Evolutionary conservation across 2,329 filamentous ascomycete species (phyloP).

Genomic region (Sporothrix brunneoviolacea): DNA sequence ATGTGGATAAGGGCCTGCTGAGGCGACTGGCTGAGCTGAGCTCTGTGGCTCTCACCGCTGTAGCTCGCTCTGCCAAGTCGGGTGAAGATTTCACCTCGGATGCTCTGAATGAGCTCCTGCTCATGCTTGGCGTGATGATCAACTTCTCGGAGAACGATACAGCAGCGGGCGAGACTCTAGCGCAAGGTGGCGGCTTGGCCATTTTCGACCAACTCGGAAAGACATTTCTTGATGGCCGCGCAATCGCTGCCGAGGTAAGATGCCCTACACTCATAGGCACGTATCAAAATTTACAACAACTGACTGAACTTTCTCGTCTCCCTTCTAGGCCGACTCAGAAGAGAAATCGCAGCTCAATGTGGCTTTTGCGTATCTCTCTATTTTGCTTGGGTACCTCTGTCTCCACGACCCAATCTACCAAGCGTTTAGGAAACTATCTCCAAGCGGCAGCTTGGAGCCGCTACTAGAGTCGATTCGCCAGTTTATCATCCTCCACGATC

Average conservation of each 20-base stretch:
- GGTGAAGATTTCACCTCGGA: constrained; percentile 42
- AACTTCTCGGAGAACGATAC: constrained; percentile 78
- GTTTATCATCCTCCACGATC: constrained; percentile 46
- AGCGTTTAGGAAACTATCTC: constrained; percentile 36
- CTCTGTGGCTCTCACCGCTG: constrained; percentile 42
- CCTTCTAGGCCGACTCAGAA: constrained; percentile 55
- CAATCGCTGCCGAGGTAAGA: constrained; percentile 61
- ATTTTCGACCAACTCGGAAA: constrained; percentile 47
- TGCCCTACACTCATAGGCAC: no score
- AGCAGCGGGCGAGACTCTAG: constrained; percentile 46
- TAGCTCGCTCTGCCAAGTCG: constrained; percentile 39
- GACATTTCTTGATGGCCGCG: constrained; percentile 62
- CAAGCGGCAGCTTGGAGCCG: constrained; percentile 37
- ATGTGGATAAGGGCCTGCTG: constrained; percentile 55
- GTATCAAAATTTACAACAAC: no score
- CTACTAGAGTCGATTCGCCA: constrained; percentile 48
- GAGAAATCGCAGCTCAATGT: constrained; percentile 76
- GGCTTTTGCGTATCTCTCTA: constrained; percentile 76
- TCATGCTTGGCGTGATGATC: constrained; percentile 76
- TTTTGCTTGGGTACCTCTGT: constrained; percentile 76
- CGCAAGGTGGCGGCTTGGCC: constrained; percentile 27
- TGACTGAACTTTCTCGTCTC: constrained; percentile 18
- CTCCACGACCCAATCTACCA: constrained; percentile 43
- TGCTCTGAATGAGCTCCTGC: constrained; percentile 63
- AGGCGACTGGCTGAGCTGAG: constrained; percentile 42